phyloP scores from a whole-genome alignment of 1,139 yeast species.

The Yarrowia galli region DNA sequence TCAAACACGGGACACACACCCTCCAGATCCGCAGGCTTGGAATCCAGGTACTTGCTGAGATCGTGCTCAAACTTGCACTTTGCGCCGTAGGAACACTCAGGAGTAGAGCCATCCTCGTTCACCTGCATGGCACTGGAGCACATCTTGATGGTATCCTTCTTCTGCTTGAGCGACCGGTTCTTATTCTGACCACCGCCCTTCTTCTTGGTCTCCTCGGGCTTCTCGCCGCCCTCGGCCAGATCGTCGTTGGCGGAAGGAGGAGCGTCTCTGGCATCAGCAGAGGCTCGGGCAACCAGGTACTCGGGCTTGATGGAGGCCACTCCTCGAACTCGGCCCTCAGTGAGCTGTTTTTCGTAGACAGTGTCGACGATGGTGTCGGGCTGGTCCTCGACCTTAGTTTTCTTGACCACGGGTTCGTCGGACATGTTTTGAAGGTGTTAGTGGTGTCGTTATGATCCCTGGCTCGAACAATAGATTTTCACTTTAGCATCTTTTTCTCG shows the following conservation, averaged over 20 bases:
- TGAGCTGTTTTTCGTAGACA: slow-evolving; percentile 32
- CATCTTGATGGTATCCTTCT: slow-evolving; percentile 67
- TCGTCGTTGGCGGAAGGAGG: slow-evolving; percentile 50
- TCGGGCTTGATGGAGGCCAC: slow-evolving; percentile 46
- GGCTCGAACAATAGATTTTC: background rate
- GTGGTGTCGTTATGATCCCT: background rate
- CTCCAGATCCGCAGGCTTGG: slow-evolving; percentile 74
- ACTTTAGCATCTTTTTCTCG: background rate
- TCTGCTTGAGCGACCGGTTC: slow-evolving; percentile 78
- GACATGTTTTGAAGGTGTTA: background rate
- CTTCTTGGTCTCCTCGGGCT: slow-evolving; percentile 55
- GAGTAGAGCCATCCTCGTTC: slow-evolving; percentile 51
- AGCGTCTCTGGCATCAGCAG: slow-evolving; percentile 41
- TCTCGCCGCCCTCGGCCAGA: slow-evolving; percentile 59
- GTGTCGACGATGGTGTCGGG: slow-evolving; percentile 27
- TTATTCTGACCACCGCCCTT: slow-evolving; percentile 83
- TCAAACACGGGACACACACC: slow-evolving; percentile 84
- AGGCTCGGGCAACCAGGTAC: slow-evolving; percentile 41
- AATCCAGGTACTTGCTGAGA: slow-evolving; percentile 63
- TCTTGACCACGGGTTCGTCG: slow-evolving; percentile 40
- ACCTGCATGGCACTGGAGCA: slow-evolving; percentile 59
- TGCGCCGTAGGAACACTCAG: slow-evolving; percentile 71
- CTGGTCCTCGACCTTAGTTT: slow-evolving; percentile 38
- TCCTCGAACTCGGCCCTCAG: slow-evolving; percentile 42
- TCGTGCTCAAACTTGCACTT: slow-evolving; percentile 83